Base-by-base conservation (phyloP, 73 alveolate species). In the Tetrahymena thermophila region DNA sequence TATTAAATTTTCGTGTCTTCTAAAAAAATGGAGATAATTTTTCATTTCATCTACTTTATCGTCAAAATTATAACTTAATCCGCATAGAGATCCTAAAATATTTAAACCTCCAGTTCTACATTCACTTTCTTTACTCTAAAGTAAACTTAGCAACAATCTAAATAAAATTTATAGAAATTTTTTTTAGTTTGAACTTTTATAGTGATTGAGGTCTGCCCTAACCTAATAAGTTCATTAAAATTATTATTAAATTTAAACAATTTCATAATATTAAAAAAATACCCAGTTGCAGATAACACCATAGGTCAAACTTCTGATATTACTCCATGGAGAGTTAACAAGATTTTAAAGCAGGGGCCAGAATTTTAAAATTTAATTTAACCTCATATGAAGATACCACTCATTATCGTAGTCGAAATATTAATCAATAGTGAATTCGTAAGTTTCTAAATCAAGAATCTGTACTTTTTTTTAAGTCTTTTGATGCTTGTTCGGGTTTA, bases 41-140 rank as follows among this genome's bases (percentile, higher is more conserved):
- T 96, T 93, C 35, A 97, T 97, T 84, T 94, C 95, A 23, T 37
- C 95, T 34, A 93, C 44, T 40, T 93, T 96, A 44, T 96, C 94
- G 4, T 95, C 56, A 94, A 97, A 97, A 93, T 97, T 97, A 50
- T 97, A 97, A 34, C 97, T 94, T 25, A 97, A 93, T 13, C 98
- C 98, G 84, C 98, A 97, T 93, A 97, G 58, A 3, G 98, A 97
- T 1, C 98, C 98, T 25, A 97, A 94, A 34, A 97, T 97, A 93
- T 97, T 97, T 9, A 97, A 95, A 0, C 98, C 98, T 34, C 98
- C 98, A 21, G 98, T 97, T 94, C 96, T 97, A 10, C 96, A 94
- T 57, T 97, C 98, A 42, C 97, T 93, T 93, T 97, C 98, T 83
- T 96, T 97, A 44, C 97, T 85, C 19, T 96, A 84, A n/a, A 97